Conservation (phyloP, 495 filamentous ascomycete genomes). For the Neurospora sp. region DNA sequence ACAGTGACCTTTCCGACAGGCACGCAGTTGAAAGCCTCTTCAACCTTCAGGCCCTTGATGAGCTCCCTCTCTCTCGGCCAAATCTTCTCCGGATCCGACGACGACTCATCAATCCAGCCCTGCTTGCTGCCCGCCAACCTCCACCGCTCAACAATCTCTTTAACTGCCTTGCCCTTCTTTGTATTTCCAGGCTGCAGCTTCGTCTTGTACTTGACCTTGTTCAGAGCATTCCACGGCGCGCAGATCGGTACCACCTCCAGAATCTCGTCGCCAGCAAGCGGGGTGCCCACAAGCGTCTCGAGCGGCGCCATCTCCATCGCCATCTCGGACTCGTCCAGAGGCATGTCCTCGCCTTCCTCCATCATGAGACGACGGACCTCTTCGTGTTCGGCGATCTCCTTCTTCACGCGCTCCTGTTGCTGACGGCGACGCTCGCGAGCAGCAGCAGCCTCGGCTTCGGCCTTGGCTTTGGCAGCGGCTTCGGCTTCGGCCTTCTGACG, state of each 20-base stretch:
- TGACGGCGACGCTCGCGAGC: constrained; percentile 60
- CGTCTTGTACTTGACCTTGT: constrained; percentile 72
- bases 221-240: constrained; percentile 77
- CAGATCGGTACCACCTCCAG: constrained; percentile 82
- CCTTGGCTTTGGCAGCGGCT: constrained; percentile 38
- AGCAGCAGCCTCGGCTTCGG: constrained; percentile 51
- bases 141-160: constrained; percentile 77
- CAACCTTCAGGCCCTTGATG: constrained; percentile 67
- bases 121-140: constrained; percentile 46
- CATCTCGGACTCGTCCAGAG: constrained; percentile 35
- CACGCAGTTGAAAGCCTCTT: constrained; percentile 70
- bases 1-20: constrained; percentile 82
- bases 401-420: constrained; percentile 64
- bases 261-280: constrained; percentile 76
- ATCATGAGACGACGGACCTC: constrained; percentile 49
- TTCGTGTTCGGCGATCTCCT: constrained; percentile 53
- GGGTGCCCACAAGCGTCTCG: constrained; percentile 66
- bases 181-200: constrained; percentile 83
- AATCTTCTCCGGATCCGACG: constrained; percentile 59
- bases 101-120: constrained; percentile 46
- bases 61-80: constrained; percentile 76
- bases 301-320: constrained; percentile 53
- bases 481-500: constrained; percentile 42
- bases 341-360: constrained; percentile 33
- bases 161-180: constrained; percentile 93